These are phyloP conservation scores for Eucalyptus regnans DNA, from an alignment of 345 rosid genomes.

Conservation along the genomic window DNA sequence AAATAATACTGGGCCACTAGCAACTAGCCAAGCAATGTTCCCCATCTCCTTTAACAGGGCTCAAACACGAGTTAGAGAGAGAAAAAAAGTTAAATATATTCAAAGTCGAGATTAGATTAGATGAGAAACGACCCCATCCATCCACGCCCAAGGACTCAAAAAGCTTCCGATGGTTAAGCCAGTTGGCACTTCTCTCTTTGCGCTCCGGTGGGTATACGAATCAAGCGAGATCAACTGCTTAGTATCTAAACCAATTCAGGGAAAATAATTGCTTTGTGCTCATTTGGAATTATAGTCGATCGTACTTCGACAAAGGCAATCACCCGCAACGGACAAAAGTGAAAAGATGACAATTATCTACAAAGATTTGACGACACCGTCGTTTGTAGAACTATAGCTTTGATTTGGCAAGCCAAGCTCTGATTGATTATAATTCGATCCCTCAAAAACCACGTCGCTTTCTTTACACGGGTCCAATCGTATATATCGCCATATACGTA, in stretches of 20 bases:
- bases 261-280: background rate
- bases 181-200: background rate
- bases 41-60: background rate
- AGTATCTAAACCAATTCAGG: background rate
- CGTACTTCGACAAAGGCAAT: background rate
- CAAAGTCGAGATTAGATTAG: background rate
- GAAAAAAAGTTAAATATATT: background rate
- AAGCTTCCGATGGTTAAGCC: background rate
- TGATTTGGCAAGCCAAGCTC: background rate
- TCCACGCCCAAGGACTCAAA: background rate
- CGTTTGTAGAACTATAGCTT: background rate
- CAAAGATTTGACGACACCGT: background rate
- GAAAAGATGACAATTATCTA: background rate
- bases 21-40: background rate
- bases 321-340: background rate
- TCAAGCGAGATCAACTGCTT: background rate
- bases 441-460: background rate
- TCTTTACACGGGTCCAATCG: background rate
- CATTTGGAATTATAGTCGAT: background rate
- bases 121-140: background rate
- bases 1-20: background rate
- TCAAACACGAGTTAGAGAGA: background rate
- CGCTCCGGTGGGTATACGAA: background rate
- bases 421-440: background rate
- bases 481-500: background rate